Base-by-base conservation (phyloP, 352 stramenopile species). In the Phytophthora pistaciae region DNA sequence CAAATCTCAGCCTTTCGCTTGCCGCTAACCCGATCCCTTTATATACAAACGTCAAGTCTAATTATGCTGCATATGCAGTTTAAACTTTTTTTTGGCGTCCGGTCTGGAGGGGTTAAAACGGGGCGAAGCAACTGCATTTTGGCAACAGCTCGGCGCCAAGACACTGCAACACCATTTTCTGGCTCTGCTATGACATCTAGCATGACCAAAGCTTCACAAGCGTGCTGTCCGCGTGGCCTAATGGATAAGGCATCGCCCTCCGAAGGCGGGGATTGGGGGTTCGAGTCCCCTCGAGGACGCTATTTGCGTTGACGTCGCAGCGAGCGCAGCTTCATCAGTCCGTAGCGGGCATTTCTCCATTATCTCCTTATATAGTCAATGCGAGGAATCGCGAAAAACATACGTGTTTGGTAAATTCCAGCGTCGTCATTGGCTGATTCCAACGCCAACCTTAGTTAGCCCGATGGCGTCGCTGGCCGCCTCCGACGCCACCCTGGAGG, bases 241-340 rank as follows among this genome's bases (percentile, higher is more conserved):
- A 64, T 64, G 57, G 57, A 64, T 64, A 64, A 64, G 57, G 57
- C 57, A 64, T 64, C 57, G 57, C 57, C 57, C 57, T 64, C 57
- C 57, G 57, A 64, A 56, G 57, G 58, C 58, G 58, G 58, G 58
- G 58, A 65, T 65, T 56, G 58, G 20, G 58, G 58, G 58, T 65
- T 65, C 58, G 58, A 65, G 58, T 65, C 58, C 58, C 58, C 20
- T 65, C 58, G 58, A 65, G 20, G 58, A 65, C 58, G 58, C 58
- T 65, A 46, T 64, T 64, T 50, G 58, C 14, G 6, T 36, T 6
- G 11, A 31, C 31, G 36, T 14, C 42, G 3, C 55, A 29, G 25
- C 33, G 33, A 13, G 44, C 13, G 13, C 20, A 61, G 56, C 57
- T 21, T 5, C 6, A 25, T 6, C 36, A 42, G 25, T 23, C n/a